Base-by-base conservation (phyloP, 1,284 basidiomycete species). In the Leccinum insolens region DNA sequence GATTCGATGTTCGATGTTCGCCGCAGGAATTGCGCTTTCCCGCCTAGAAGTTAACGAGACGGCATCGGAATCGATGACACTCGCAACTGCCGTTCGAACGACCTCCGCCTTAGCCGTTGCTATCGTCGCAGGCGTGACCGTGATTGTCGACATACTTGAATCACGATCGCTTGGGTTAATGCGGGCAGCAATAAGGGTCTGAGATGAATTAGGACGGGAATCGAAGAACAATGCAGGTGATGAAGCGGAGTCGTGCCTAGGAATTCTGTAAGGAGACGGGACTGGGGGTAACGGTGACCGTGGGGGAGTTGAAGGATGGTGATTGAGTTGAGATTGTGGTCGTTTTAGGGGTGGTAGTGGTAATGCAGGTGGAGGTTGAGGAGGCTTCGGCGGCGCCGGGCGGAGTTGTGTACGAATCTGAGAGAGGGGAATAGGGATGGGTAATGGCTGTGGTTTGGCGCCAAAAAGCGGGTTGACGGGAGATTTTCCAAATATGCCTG, bases 111-210 rank as follows among this genome's bases (percentile, higher is more conserved):
- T 79, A 4, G 77, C 76, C 14, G 78, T 75, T 12, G 81, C 75
- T 65, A 88, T 81, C 8, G 84, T 85, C 11, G 82, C 84, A 59
- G 81, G 81, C 8, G 84, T 80, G 22, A 86, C 82, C 41, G 85
- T 85, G 34, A 83, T 79, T 37, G 77, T 86, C 20, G 85, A 85
- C n/a, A 84, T 77, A 68, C 80, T 83, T 66, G 86, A 88, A 72
- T 86, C 83, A 31, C 86, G 78, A 65, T 84, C 83, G 12, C 73
- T 64, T 1, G 69, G 28, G 14, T 58, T 71, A 5, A 61, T 49
- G 39, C 68, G 74, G 25, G 25, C 17, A 55, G 72, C 68, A 31
- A 66, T 66, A 25, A 76, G 71, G 14, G 67, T 63, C 46, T 70
- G 71, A 28, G 74, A 73, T 4, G 78, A 72, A 20, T 39, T 59